Conservation (phyloP, 148 eudicot genomes). For the Cornus suecica region DNA sequence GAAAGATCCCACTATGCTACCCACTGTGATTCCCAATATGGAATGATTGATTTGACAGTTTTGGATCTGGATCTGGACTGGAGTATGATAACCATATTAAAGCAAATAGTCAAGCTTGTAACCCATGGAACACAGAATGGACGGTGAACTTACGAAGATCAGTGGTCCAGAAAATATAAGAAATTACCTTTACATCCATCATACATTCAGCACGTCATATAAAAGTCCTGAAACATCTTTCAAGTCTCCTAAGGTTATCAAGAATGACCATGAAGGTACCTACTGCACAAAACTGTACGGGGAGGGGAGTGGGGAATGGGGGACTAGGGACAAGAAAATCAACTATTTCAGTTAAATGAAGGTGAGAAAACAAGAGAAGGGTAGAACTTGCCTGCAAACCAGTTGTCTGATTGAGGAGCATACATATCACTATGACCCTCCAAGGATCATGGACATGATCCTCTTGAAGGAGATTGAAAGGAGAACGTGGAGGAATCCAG, state of each 20-base stretch:
- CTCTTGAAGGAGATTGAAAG: conserved; percentile 68
- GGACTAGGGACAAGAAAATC: not conserved
- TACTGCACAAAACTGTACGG: not conserved
- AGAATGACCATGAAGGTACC: not conserved
- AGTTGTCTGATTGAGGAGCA: conserved; percentile 71
- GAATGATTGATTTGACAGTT: too few relatives aligned
- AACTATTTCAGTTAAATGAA: not conserved
- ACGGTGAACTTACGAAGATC: not conserved
- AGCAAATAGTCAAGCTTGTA: not conserved
- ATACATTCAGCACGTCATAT: not conserved
- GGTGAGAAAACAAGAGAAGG: not conserved
- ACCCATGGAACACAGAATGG: not conserved
- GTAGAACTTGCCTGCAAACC: conserved; percentile 64
- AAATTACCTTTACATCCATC: not conserved
- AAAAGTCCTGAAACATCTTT: not conserved
- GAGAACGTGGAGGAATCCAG: conserved; percentile 80
- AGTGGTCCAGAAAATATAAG: not conserved
- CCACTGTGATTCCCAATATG: too few relatives aligned
- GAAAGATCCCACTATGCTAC: too few relatives aligned
- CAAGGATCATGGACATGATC: conserved; percentile 84
- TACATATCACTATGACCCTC: conserved; percentile 87
- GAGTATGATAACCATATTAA: not conserved
- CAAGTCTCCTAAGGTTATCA: not conserved
- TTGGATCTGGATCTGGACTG: too few relatives aligned
- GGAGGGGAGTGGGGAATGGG: too few relatives aligned